A percentile compares a stretch with the other conserved stretches of the same genome.
Conservation (phyloP, 768 basidiomycete genomes). For the Panaeolus cyanescens region DNA sequence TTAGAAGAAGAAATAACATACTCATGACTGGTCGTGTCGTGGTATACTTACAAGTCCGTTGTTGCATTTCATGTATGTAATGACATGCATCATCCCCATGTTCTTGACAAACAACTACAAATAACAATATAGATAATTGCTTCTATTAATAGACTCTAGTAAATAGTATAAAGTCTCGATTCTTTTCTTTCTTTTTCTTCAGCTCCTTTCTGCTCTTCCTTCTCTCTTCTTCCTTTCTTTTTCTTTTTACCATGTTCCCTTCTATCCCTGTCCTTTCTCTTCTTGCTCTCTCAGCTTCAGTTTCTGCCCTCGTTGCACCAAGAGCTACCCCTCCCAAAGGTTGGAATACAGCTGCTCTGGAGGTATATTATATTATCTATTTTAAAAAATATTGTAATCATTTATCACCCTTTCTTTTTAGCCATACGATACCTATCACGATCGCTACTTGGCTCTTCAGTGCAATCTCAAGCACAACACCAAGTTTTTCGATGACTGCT, state of each 20-base stretch:
- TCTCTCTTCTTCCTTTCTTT: conserved; percentile 16
- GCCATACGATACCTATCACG: conserved; percentile 59
- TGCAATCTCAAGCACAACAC: conserved; percentile 51
- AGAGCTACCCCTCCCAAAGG: conserved; percentile 40
- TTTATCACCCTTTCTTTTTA: conserved; percentile 21
- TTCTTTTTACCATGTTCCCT: conserved; percentile 36
- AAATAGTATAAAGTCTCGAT: conserved; percentile 20
- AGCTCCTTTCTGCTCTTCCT: conserved; percentile 20
- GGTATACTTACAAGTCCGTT: background rate
- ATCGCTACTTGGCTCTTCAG: conserved; percentile 59
- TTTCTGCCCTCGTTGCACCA: conserved; percentile 40
- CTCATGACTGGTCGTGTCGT: conserved; percentile 30
- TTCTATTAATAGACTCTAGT: background rate
- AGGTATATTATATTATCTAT: conserved; percentile 25
- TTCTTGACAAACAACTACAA: conserved; percentile 13
- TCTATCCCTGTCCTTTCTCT: conserved; percentile 40
- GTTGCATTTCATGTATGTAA: background rate
- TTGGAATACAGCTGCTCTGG: conserved; percentile 50
- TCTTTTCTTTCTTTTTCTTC: conserved; percentile 28
- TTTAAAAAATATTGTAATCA: background rate
- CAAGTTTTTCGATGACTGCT: conserved; percentile 67
- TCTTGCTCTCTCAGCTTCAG: conserved; percentile 42
- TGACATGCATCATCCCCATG: conserved; percentile 21
- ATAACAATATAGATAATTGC: background rate
- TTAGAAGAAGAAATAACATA: conserved; percentile 18